phyloP scores from a whole-genome alignment of 257 asterid genomes.

The Solanum boliviense region DNA sequence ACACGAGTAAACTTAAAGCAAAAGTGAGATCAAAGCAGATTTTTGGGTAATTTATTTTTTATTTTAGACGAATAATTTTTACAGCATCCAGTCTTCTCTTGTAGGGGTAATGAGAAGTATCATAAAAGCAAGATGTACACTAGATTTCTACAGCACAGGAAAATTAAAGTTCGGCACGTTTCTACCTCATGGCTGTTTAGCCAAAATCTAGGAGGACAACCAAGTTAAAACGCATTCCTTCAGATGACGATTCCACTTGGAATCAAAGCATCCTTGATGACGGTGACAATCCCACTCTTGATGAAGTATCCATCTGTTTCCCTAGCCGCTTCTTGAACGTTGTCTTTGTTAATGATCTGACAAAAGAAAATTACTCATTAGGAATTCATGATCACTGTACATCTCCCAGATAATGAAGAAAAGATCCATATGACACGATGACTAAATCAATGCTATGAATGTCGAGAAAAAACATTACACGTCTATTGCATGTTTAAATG shows the following conservation, averaged over 20 bases:
- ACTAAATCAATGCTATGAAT: not conserved
- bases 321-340: constrained; percentile 89
- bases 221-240: not conserved
- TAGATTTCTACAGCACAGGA: constrained; percentile 2
- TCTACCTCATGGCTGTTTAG: not conserved
- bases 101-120: not conserved
- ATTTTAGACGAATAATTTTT: not conserved
- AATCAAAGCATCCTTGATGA: constrained; percentile 79
- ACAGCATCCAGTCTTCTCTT: not conserved
- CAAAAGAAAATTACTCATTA: not conserved
- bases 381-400: not conserved
- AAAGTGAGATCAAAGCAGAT: not conserved
- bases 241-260: constrained; percentile 66
- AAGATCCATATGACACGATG: not conserved
- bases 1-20: not conserved
- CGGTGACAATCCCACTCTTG: constrained; percentile 87
- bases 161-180: not conserved
- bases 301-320: constrained; percentile 92
- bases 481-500: not conserved
- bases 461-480: not conserved
- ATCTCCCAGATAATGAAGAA: not conserved
- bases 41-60: not conserved
- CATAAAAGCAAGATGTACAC: constrained; percentile 7
- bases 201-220: not conserved
- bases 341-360: constrained; percentile 65